Percentiles rank a stretch among this genome's conserved stretches.
Conservation (phyloP, 2,329 filamentous ascomycete species). For the Penicillium freii region DNA sequence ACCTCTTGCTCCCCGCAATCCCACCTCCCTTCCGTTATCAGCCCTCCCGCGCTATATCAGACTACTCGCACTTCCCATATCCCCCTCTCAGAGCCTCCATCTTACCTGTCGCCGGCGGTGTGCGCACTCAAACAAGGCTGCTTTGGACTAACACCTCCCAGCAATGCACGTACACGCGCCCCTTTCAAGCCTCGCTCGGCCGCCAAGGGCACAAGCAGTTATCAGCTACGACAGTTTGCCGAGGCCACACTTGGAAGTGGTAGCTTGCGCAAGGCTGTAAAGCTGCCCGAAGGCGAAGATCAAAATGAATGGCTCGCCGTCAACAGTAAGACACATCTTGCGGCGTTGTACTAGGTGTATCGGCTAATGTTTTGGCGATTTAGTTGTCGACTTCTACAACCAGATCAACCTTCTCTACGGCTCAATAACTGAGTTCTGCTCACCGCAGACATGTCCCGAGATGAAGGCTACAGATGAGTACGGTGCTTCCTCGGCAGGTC, state of each 20-base stretch:
- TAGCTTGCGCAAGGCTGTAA: conserved; percentile 92
- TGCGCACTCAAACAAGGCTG: conserved; percentile 38
- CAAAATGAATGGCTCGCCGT: conserved; percentile 98
- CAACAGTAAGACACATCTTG: conserved; percentile 64
- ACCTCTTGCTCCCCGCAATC: conserved; percentile 19
- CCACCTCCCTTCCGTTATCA: conserved; percentile 20
- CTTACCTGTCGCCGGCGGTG: conserved; percentile 37
- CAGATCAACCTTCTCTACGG: conserved; percentile 99
- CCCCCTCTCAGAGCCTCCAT: conserved; percentile 34
- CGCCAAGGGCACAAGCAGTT: conserved; percentile 82
- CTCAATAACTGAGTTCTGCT: conserved; percentile 98
- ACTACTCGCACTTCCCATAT: conserved; percentile 33
- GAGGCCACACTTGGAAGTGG: conserved; percentile 95
- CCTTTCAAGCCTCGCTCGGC: conserved; percentile 86
- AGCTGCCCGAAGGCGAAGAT: conserved; percentile 94
- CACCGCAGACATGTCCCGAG: conserved; percentile 91
- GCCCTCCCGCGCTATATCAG: conserved; percentile 30
- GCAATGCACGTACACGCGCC: conserved; percentile 82
- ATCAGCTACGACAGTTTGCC: conserved; percentile 95
- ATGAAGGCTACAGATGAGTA: conserved; percentile 99
- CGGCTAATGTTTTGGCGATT: conserved; percentile 24
- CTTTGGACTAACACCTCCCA: conserved; percentile 49
- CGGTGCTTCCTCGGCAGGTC: conserved; percentile 25
- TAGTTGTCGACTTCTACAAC: conserved; percentile 99
- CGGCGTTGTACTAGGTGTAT: background rate